phyloP scores from a whole-genome alignment of 805 yeast genomes.

The Candida silvatica region DNA sequence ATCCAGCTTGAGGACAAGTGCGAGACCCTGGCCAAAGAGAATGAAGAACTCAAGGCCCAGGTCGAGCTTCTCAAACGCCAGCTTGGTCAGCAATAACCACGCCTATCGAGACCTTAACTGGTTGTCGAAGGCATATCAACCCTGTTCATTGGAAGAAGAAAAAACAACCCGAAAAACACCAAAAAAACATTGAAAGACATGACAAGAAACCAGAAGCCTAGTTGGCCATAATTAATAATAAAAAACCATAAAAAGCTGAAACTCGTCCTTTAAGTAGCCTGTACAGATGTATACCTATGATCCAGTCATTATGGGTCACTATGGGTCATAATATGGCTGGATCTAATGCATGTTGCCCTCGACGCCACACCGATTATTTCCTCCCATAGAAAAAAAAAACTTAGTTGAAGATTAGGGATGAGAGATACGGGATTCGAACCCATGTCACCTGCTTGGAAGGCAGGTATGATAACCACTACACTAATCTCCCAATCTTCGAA shows the following conservation, averaged over 20 bases:
- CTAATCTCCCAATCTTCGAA: constrained; percentile 86
- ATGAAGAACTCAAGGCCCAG: constrained; percentile 54
- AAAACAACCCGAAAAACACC: background rate
- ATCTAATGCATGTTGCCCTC: too few species aligned
- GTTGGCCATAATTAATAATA: background rate
- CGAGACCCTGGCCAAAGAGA: constrained; percentile 50
- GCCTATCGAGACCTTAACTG: too few species aligned
- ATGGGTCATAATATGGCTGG: too few species aligned
- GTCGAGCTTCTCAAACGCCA: constrained; percentile 41
- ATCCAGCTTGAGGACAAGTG: constrained; percentile 72
- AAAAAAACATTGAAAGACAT: background rate
- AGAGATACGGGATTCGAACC: constrained; percentile 92
- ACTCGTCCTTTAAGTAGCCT: too few species aligned
- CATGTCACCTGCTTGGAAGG: constrained; percentile 93
- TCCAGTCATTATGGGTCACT: too few species aligned
- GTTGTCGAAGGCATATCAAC: too few species aligned
- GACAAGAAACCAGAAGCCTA: background rate
- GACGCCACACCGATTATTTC: too few species aligned
- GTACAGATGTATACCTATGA: too few species aligned
- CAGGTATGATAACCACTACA: constrained; percentile 89
- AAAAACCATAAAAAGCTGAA: too few species aligned
- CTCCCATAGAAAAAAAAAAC: background rate
- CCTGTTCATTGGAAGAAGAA: background rate
- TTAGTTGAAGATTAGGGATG: constrained; percentile 22
- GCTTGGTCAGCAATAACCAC: constrained; percentile 20